Base-by-base conservation (phyloP, 148 eudicot genomes). In the Fagopyrum esculentum region DNA sequence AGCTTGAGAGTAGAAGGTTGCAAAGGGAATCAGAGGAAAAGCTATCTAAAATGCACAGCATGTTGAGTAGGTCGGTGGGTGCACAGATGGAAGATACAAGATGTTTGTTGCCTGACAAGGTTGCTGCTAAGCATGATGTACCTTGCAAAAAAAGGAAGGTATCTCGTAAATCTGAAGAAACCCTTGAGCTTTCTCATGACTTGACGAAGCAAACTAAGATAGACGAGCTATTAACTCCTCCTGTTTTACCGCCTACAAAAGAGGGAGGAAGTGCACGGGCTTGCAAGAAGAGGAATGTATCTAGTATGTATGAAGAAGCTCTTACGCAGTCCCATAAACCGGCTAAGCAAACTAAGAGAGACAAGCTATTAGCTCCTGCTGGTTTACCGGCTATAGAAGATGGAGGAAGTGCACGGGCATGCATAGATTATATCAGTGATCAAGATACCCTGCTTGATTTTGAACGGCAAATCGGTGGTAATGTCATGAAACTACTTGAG, bases 401-500 rank as follows among this genome's bases (percentile, higher is more conserved):
- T 35, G 40, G 40, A 35, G 40, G 40, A 35, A 35, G 40, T 2
- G 3, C 73, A 49, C 73, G 45, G 77, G 73, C 43, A 15, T 73
- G 70, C 45, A 57, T 74, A 46, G 80, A 71, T 80, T 77, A 78
- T 30, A 61, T 15, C 8, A 73, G 76, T 79, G 80, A 83, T 82
- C 12, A 52, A 43, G 88, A 81, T 70, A 54, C 26, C 47, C n/a
- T 74, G 47, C 59, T 51, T 45, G 73, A 40, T 45, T 81, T 79
- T 76, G 80, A 79, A 74, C 76, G 82, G 35, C 43, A 78, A 73
- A 43, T 75, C 50, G 71, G 80, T 76, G 82, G 80, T 75, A 84
- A 82, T 78, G 85, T 76, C 81, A 85, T 90, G 96, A 90, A 89
- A 47, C 79, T 95, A 80, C 92, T 95, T 29, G 86, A 86, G 75